phyloP scores from a whole-genome alignment of 768 basidiomycete species.

The Russula sp. region DNA sequence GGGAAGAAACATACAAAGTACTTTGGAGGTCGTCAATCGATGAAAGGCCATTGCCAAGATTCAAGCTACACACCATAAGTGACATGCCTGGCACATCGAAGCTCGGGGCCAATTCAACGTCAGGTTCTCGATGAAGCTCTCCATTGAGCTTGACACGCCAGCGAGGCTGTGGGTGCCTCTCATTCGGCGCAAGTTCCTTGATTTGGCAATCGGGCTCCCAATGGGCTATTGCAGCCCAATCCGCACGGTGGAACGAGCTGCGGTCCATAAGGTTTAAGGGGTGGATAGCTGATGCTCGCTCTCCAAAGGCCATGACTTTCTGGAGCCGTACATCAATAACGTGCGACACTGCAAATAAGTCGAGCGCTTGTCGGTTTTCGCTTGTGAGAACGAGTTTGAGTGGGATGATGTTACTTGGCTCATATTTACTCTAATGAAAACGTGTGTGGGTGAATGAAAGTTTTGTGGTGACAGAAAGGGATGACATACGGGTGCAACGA shows the following conservation, averaged over 20 bases:
- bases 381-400: conserved; percentile 10
- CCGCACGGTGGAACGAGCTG: background rate
- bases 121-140: background rate
- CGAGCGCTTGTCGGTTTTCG: background rate
- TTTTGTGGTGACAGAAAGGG: background rate
- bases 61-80: conserved; percentile 7
- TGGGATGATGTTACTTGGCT: conserved; percentile 3
- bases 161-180: background rate
- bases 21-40: background rate
- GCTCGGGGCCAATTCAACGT: background rate
- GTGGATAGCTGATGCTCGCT: background rate
- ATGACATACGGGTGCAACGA: conserved; percentile 3
- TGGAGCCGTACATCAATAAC: conserved; percentile 12
- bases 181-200: background rate
- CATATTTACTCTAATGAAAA: background rate
- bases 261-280: background rate
- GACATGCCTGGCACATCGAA: background rate
- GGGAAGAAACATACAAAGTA: conserved; percentile 8
- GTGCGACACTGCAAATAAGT: conserved; percentile 2
- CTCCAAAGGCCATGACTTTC: conserved; percentile 14
- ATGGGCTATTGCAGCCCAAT: conserved; percentile 4
- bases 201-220: background rate
- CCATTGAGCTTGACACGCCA: conserved; percentile 13
- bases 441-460: background rate
- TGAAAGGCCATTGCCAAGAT: background rate